Base-by-base conservation (phyloP, 495 filamentous ascomycete genomes). In the Neurospora sp. region DNA sequence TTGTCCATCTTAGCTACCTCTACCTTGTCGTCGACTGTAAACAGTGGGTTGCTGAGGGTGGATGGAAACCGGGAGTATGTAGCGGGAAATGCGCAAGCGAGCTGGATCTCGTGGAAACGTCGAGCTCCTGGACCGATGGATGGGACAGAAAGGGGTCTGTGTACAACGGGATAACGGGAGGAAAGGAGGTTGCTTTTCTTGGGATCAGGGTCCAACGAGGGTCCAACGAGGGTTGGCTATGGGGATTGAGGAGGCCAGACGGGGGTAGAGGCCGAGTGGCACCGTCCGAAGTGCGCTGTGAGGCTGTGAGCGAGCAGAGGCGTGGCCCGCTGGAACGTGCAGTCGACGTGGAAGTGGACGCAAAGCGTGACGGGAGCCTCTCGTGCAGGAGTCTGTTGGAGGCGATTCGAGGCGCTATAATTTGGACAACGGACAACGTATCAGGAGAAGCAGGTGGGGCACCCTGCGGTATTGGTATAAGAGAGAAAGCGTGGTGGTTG, bases 1-100 rank as follows among this genome's bases (percentile, higher is more conserved):
- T 84, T 83, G 78, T 86, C 84, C 84, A 85, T 86, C 65, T 79
- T 83, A 77, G 59, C 71, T 72, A 41, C 39, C 9, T 45, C 65
- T 65, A 39, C 35, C 53, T 61, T 61, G 53, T 61, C 22, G 45
- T 53, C 45, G n/a, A 18, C 38, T 44, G 48, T 61, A 61, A 61
- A 61, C 53, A 16, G 22, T 61, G 53, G 53, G 22, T 35, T 65
- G 27, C 53, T 61, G 22, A 61, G 22, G 27, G 53, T 35, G 53
- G 48, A 59, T 59, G 48, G 20, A 59, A 9, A 12, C 48, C 48
- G 3, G 48, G 20, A 14, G 48, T 35, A 65, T 65, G 53, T 61
- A 61, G 53, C 53, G 22, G 22, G 27, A 61, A 61, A 14, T 35
- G 6, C 27, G 27, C 53, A 65, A 65, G 27, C 53, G 53, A 65